These are phyloP conservation scores for Ceratocystis albifundus DNA, from an alignment of 2,329 filamentous ascomycete species.

Conservation along the genomic window DNA sequence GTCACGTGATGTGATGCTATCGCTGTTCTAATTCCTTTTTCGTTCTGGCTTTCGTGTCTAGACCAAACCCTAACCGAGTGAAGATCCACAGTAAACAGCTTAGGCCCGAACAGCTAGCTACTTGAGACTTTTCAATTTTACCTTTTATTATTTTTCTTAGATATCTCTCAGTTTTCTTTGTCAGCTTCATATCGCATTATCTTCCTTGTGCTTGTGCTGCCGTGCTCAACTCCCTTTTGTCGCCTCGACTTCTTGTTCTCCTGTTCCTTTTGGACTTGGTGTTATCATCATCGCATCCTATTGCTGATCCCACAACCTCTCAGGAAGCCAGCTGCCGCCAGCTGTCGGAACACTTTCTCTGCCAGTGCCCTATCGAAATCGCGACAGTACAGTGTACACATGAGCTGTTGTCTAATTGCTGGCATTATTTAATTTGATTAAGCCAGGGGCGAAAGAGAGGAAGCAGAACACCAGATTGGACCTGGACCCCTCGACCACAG, in stretches of 20 bases:
- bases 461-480: constrained; percentile 16
- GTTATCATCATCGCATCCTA: constrained; percentile 1
- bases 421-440: constrained; percentile 17
- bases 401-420: constrained; percentile 3
- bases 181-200: too few relatives aligned
- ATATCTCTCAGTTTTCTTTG: neutral
- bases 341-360: neutral
- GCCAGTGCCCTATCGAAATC: neutral
- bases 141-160: neutral
- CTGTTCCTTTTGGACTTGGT: constrained; percentile 1
- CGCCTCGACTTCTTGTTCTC: neutral
- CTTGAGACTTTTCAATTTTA: neutral
- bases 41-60: constrained; percentile 17
- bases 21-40: constrained; percentile 7
- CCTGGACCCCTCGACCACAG: constrained; percentile 19
- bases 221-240: neutral
- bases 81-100: neutral
- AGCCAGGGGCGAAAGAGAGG: constrained; percentile 20
- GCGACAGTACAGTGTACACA: constrained; percentile 12
- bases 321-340: neutral
- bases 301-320: neutral
- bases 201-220: neutral
- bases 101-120: neutral
- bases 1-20: constrained; percentile 4
- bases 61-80: neutral